Base-by-base conservation (phyloP, 768 basidiomycete genomes). In the Candolleomyces eurysporus region DNA sequence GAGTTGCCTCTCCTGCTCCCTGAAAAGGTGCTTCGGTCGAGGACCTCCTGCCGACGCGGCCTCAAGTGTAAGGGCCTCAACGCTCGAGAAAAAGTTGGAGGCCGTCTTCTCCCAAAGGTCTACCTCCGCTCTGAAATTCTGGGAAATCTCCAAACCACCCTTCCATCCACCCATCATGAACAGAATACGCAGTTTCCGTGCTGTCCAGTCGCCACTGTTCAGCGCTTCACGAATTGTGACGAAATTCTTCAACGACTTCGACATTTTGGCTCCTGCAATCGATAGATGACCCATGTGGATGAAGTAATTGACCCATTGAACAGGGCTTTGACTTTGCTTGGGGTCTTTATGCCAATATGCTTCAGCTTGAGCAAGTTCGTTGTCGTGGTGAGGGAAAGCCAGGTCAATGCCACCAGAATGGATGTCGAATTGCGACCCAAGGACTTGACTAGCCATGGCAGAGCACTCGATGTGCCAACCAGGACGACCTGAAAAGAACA, bases 381-480 rank as follows among this genome's bases (percentile, higher is more conserved):
- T 99, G 73, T 99, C 97, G 71, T 99, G 97, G 76, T 99, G 97
- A 4, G 97, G 97, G 78, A 99, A 99, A n/a, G 94, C 92, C 48
- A 99, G 81, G 76, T 99, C 97, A 48, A 94, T 88, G 6, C 97
- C 97, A 54, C 97, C 97, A 9, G 95, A 97, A 73, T 99, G 97
- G 63, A 99, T 95, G 73, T 99, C 97, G 88, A 99, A 93, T 61
- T 87, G 90, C 58, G 88, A 83, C 2, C 96, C 96, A 48, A 98
- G 79, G 51, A 98, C 80, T 39, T 90, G 94, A 65, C 87, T 91
- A 17, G 96, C 96, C 96, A 99, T 99, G 42, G 97, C 96, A 4
- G 93, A 96, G 76, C 96, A 99, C 72, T 99, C 96, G 61, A 99
- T 98, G 73, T 99, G 96, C 96, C 96, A 99, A 16, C 96, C 96